Evolutionary conservation across 768 basidiomycete genomes (phyloP).

Genomic region (Serpula lacrymans): DNA sequence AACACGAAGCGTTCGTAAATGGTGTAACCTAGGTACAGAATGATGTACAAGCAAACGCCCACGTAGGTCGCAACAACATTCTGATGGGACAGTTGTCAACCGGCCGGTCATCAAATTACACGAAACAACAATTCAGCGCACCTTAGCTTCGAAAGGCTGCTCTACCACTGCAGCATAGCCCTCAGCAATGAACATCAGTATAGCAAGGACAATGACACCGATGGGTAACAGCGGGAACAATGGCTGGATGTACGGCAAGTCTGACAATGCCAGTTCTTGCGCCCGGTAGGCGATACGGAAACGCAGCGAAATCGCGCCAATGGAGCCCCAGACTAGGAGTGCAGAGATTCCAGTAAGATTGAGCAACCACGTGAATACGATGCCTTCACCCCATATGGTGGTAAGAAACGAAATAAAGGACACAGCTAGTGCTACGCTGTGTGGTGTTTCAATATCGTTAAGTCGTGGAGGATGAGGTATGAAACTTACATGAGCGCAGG

Average conservation of each 20-base stretch:
- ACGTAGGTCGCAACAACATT: slow-evolving; percentile 57
- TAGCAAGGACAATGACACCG: slow-evolving; percentile 45
- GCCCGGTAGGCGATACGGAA: slow-evolving; percentile 60
- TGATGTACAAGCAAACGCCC: slow-evolving; percentile 44
- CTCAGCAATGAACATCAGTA: slow-evolving; percentile 52
- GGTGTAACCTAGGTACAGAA: slow-evolving; percentile 43
- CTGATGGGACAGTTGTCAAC: slow-evolving; percentile 19
- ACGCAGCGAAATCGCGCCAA: slow-evolving; percentile 52
- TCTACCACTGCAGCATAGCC: slow-evolving; percentile 48
- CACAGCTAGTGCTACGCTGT: slow-evolving; percentile 45
- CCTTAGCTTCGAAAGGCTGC: slow-evolving; percentile 42
- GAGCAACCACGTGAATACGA: slow-evolving; percentile 57
- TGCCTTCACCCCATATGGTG: slow-evolving; percentile 54
- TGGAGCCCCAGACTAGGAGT: slow-evolving; percentile 64
- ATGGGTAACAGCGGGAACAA: slow-evolving; percentile 51
- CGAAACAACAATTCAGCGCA: slow-evolving; percentile 19
- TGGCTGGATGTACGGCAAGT: slow-evolving; percentile 58
- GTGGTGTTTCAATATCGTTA: slow-evolving; percentile 9
- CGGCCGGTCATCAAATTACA: too few species aligned
- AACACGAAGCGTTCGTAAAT: slow-evolving; percentile 35
- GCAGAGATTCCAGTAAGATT: slow-evolving; percentile 66
- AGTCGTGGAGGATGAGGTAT: slow-evolving; percentile 18
- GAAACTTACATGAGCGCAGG: slow-evolving; percentile 47
- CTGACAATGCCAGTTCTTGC: slow-evolving; percentile 46
- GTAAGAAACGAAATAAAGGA: slow-evolving; percentile 52